Conservation (phyloP, 2,329 filamentous ascomycete species). For the Chrysoporthe deuterocubensis region DNA sequence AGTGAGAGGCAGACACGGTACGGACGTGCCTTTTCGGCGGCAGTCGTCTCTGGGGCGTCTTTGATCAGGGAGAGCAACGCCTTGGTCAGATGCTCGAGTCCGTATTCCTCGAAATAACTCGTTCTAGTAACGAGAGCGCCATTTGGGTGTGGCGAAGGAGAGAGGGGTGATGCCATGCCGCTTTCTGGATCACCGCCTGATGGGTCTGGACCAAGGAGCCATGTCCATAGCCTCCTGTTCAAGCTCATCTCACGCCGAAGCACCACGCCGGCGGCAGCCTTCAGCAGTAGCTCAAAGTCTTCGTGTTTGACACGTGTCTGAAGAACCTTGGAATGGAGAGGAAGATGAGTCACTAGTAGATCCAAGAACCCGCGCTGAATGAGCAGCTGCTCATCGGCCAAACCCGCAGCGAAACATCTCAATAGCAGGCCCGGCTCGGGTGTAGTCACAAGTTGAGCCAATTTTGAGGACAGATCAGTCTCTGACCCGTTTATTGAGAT, state of each 20-base stretch:
- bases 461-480: slow-evolving; percentile 54
- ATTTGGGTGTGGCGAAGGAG: slow-evolving; percentile 48
- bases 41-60: slow-evolving; percentile 50
- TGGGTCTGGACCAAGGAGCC: slow-evolving; percentile 84
- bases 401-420: slow-evolving; percentile 87
- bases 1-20: slow-evolving; percentile 92
- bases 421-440: slow-evolving; percentile 91
- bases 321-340: slow-evolving; percentile 79
- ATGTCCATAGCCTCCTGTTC: slow-evolving; percentile 92
- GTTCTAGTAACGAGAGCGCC: slow-evolving; percentile 62
- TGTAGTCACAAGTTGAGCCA: slow-evolving; percentile 72
- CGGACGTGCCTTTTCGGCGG: slow-evolving; percentile 76
- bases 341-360: slow-evolving; percentile 85
- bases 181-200: slow-evolving; percentile 52
- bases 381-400: slow-evolving; percentile 84
- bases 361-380: slow-evolving; percentile 95
- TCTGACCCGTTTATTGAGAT: slow-evolving; percentile 41
- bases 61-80: slow-evolving; percentile 76
- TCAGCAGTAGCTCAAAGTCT: slow-evolving; percentile 81
- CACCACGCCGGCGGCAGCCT: slow-evolving; percentile 85
- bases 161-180: slow-evolving; percentile 49
- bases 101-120: slow-evolving; percentile 82
- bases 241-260: slow-evolving; percentile 93
- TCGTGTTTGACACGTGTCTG: slow-evolving; percentile 72
- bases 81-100: slow-evolving; percentile 72